Evolutionary conservation across 345 rosid species (phyloP), one percentile per base, ranked within the genome.

Genomic region (Brassica nigra): DNA sequence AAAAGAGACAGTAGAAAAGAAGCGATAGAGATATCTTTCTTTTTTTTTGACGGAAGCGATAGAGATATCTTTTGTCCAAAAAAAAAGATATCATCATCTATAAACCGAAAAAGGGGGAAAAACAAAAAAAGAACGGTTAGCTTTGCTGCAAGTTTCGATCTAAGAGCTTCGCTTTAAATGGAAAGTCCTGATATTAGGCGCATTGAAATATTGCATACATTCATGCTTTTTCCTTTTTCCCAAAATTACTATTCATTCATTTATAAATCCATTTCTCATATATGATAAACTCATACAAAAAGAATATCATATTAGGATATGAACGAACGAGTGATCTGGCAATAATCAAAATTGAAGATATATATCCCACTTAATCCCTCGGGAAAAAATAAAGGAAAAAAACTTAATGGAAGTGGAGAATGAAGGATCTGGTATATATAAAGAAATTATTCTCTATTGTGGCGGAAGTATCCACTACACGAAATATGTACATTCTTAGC

Each of bases 161-260:
- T 11, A 70, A 76, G 86, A 81, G 79, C 93, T 89, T 92, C 80
- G 89, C 92, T 87, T 88, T 84, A 82, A 90, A 84, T 83, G 79
- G 90, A 88, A 90, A 86, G 86, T 74, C 84, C 66, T 14, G 33
- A 54, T 74, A 36, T 65, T 76, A 79, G 70, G 76, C 84, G 28
- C 62, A 42, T 52, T 70, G 27, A 8, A 59, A 58, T 73, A 71
- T 44, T 73, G 10, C 69, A 66, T 54, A 42, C 31, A 72, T 73
- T 58, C 78, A 79, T 79, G 78, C 82, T 58, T 67, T 72, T 71
- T 77, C 66, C 3, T 3, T 65, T 16, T 14, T 20, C 4, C 29
- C 67, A 18, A 23, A 49, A 12, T 62, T 49, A 29, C 20, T 57
- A 9, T 8, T 33, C 10, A 27, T 27, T 64, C 62, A 62, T 62